Percentiles rank a stretch among this genome's conserved stretches.
Evolutionary conservation across 345 rosid species (phyloP).

Genomic region (Dimocarpus longan): DNA sequence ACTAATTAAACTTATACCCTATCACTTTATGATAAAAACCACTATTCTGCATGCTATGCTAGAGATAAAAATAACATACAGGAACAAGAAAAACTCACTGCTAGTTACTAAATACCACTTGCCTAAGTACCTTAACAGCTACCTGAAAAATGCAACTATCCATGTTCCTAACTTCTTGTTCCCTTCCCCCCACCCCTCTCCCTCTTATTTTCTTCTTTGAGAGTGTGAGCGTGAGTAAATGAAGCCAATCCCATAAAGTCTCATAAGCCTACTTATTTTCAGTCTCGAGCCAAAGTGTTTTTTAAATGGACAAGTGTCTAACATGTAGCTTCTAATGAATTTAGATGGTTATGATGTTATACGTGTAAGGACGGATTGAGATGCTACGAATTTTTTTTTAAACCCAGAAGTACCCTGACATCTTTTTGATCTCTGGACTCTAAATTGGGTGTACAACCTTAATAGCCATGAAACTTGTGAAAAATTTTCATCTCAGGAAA

Average conservation of each 20-base stretch:
- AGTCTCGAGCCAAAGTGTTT: background rate
- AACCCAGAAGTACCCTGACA: background rate
- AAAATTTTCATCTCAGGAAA: background rate
- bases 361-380: background rate
- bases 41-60: too few relatives aligned
- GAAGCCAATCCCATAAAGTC: background rate
- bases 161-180: too few relatives aligned
- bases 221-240: background rate
- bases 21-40: background rate
- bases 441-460: background rate
- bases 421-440: background rate
- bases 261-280: background rate
- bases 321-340: background rate
- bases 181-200: too few relatives aligned
- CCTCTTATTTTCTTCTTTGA: background rate
- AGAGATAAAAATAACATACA: background rate
- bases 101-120: background rate
- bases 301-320: background rate
- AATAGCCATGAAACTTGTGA: background rate
- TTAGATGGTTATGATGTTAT: background rate
- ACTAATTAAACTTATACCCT: too few relatives aligned
- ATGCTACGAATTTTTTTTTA: background rate
- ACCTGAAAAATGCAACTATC: too few relatives aligned
- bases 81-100: background rate
- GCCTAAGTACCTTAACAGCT: too few relatives aligned